A percentile compares a stretch with the other conserved stretches of the same genome.
These are phyloP conservation scores for grape (Vitis vinifera) DNA, from an alignment of 164 flowering plant genomes.

Conservation along the genomic window DNA sequence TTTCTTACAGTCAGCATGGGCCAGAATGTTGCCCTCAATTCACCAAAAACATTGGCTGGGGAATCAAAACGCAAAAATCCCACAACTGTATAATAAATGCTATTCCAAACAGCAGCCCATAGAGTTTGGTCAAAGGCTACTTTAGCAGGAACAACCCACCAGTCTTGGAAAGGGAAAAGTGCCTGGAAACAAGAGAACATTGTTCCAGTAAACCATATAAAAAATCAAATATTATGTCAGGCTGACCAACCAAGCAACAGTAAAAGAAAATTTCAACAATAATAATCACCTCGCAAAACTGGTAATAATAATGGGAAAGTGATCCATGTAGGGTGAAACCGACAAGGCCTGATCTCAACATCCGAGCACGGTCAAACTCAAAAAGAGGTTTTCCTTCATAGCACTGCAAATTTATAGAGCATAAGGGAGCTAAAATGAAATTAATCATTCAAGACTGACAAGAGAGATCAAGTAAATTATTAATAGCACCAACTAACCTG, in stretches of 20 bases:
- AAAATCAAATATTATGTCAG: too few species aligned
- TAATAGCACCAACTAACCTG: constrained; percentile 44
- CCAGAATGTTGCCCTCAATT: constrained; percentile 74
- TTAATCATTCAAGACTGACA: too few species aligned
- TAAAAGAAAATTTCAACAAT: too few species aligned
- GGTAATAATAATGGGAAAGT: constrained; percentile 77
- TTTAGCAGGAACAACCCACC: constrained; percentile 98
- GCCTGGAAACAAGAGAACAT: constrained; percentile 40
- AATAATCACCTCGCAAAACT: constrained; percentile 67
- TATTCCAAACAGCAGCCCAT: constrained; percentile 93
- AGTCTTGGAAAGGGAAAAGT: constrained; percentile 83
- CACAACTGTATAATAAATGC: constrained; percentile 67
- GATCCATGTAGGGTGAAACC: constrained; percentile 85
- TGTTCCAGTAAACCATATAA: constrained; percentile 18
- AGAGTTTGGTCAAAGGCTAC: constrained; percentile 87
- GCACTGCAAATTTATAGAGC: constrained; percentile 40
- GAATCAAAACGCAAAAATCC: constrained; percentile 84
- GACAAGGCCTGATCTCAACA: constrained; percentile 76
- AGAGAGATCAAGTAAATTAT: too few species aligned
- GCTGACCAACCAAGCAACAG: too few species aligned
- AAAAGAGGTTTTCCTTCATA: constrained; percentile 76
- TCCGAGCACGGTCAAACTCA: constrained; percentile 65
- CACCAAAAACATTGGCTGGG: constrained; percentile 48
- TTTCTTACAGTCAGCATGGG: constrained; percentile 82
- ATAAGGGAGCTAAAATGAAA: not conserved